Percentiles rank a stretch among this genome's conserved stretches.
These are phyloP conservation scores for Ananas comosus DNA, from an alignment of 176 grass and related monocot genomes.

Conservation along the genomic window DNA sequence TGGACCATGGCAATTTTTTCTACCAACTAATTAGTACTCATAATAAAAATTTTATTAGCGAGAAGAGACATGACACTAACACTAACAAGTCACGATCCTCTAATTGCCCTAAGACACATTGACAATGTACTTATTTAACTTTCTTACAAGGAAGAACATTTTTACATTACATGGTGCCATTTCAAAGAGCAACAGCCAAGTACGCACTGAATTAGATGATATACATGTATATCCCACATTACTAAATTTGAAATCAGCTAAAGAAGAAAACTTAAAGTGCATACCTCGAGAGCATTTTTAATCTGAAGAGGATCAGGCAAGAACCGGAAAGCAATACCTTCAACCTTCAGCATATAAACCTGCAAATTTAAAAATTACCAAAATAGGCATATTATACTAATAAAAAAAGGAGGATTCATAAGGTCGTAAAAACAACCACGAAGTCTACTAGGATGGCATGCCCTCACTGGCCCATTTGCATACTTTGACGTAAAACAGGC, in stretches of 20 bases:
- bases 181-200: neutral
- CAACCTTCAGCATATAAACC: constrained; percentile 99
- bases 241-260: neutral
- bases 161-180: neutral
- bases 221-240: neutral
- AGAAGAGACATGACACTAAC: no score
- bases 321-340: constrained; percentile 89
- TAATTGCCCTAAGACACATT: no score
- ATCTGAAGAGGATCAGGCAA: constrained; percentile 96
- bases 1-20: no score
- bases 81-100: no score
- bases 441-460: neutral
- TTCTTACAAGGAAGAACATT: neutral
- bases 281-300: constrained; percentile 78
- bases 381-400: constrained; percentile 2
- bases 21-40: no score
- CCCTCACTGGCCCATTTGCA: no score
- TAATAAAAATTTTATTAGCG: no score
- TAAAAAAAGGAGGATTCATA: constrained; percentile 2
- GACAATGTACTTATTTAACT: neutral
- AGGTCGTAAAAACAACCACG: constrained; percentile 1
- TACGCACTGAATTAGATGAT: neutral
- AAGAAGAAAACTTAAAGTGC: constrained; percentile 6
- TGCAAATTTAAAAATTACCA: constrained; percentile 18
- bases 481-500: no score